Percentiles rank a stretch among this genome's conserved stretches.
Conservation (phyloP, 2,329 filamentous ascomycete genomes). For the Cladosporium austrohemisphaericum region DNA sequence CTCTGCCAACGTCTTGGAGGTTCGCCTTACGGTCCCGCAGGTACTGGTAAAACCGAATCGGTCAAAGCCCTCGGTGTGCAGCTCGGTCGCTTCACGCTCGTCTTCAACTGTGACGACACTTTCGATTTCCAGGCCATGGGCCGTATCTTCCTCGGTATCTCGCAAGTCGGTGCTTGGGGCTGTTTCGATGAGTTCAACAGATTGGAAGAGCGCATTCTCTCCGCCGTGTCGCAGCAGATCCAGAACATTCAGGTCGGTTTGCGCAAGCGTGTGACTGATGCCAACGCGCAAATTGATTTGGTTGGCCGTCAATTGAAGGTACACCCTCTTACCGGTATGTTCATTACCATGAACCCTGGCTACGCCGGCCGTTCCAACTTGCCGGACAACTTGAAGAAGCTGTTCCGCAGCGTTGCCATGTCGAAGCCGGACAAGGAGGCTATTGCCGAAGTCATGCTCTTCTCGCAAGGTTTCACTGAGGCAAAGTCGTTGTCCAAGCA, state of each 20-base stretch:
- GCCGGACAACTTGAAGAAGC: slow-evolving; percentile 97
- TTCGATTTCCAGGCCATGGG: slow-evolving; percentile 99
- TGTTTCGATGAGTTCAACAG: slow-evolving; percentile 99
- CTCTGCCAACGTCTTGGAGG: slow-evolving; percentile 92
- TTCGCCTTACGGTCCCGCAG: slow-evolving; percentile 93
- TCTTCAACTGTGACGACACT: slow-evolving; percentile 99
- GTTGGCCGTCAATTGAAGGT: slow-evolving; percentile 87
- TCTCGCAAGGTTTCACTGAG: slow-evolving; percentile 97
- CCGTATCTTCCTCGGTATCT: slow-evolving; percentile 97
- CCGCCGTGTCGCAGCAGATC: slow-evolving; percentile 97
- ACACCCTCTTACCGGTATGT: slow-evolving; percentile 92
- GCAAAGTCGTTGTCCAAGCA: slow-evolving; percentile 92
- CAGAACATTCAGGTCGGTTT: slow-evolving; percentile 98
- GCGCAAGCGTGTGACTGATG: slow-evolving; percentile 76
- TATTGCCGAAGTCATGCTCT: slow-evolving; percentile 99
- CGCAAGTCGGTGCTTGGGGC: slow-evolving; percentile 97
- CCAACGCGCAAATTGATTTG: slow-evolving; percentile 86
- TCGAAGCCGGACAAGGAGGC: slow-evolving; percentile 99
- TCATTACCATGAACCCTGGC: slow-evolving; percentile 99
- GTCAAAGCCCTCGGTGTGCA: slow-evolving; percentile 97
- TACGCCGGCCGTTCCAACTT: slow-evolving; percentile 97
- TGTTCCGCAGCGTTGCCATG: slow-evolving; percentile 99
- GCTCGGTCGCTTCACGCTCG: slow-evolving; percentile 92
- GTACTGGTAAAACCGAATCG: slow-evolving; percentile 98
- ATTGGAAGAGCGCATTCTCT: slow-evolving; percentile 94